A percentile compares a stretch with the other conserved stretches of the same genome.
These are phyloP conservation scores for Calocybe indica DNA, from an alignment of 768 basidiomycete genomes.

Conservation along the genomic window DNA sequence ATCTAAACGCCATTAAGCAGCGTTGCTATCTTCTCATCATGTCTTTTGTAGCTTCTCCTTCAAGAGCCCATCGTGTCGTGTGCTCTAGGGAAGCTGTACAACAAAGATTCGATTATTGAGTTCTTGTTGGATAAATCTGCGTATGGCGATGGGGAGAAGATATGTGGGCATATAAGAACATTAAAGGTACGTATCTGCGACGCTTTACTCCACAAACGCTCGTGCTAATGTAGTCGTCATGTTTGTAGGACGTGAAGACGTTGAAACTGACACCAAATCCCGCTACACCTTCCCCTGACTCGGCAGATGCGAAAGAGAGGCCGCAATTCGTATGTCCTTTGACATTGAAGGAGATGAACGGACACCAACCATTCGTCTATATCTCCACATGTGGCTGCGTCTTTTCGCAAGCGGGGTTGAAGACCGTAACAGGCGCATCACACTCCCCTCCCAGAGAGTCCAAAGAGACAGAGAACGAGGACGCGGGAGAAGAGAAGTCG, in stretches of 20 bases:
- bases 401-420: slow-evolving; percentile 80
- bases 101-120: slow-evolving; percentile 91
- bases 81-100: slow-evolving; percentile 90
- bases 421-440: slow-evolving; percentile 45
- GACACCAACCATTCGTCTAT: slow-evolving; percentile 83
- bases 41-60: slow-evolving; percentile 23
- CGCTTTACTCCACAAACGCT: neutral
- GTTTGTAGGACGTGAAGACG: slow-evolving; percentile 72
- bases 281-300: slow-evolving; percentile 33
- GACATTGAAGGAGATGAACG: slow-evolving; percentile 93
- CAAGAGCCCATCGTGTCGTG: slow-evolving; percentile 89
- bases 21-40: neutral
- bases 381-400: slow-evolving; percentile 84
- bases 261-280: slow-evolving; percentile 79
- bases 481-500: slow-evolving; percentile 9
- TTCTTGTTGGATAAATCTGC: slow-evolving; percentile 77
- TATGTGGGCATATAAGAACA: slow-evolving; percentile 54
- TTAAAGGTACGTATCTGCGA: slow-evolving; percentile 60
- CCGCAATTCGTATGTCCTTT: slow-evolving; percentile 88
- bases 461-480: slow-evolving; percentile 24
- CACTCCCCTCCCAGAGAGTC: slow-evolving; percentile 20
- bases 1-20: slow-evolving; percentile 7
- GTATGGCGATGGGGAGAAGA: slow-evolving; percentile 88
- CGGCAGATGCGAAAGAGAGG: slow-evolving; percentile 34
- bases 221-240: neutral